Conservation (phyloP, 805 yeast genomes). For the Ogataea nonfermentans region DNA sequence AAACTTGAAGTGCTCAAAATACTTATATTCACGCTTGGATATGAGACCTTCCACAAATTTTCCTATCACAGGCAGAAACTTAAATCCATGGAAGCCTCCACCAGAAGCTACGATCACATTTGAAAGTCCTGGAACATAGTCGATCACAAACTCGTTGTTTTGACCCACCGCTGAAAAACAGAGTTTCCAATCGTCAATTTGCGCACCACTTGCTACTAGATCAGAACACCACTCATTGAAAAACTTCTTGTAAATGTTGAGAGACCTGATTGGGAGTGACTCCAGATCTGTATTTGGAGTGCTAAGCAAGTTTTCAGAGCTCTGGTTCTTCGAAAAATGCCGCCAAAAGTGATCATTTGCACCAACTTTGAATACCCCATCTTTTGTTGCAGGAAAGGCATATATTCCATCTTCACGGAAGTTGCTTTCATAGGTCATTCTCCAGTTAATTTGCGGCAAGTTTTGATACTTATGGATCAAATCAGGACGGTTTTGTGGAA, state of each 20-base stretch:
- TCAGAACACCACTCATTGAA: conserved; percentile 6
- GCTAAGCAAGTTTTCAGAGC: conserved; percentile 1
- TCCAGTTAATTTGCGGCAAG: conserved; percentile 35
- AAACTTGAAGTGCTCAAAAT: conserved; percentile 17
- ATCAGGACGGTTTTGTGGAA: conserved; percentile 36
- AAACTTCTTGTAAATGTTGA: conserved; percentile 12
- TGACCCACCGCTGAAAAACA: conserved; percentile 11
- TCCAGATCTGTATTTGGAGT: conserved; percentile 10
- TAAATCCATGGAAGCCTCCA: conserved; percentile 19
- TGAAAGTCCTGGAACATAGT: conserved; percentile 13
- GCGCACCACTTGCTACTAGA: conserved; percentile 3
- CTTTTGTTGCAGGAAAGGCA: conserved; percentile 20
- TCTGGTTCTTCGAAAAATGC: conserved; percentile 1
- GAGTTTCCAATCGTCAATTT: conserved; percentile 6
- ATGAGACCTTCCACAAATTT: conserved; percentile 14
- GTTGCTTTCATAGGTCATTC: conserved; percentile 17
- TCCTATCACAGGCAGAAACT: conserved; percentile 22
- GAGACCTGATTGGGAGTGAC: conserved; percentile 10
- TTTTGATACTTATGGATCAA: conserved; percentile 32
- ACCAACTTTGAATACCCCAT: conserved; percentile 15
- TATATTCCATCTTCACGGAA: conserved; percentile 14
- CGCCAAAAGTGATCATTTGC: conserved; percentile 17
- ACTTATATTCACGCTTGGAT: conserved; percentile 11
- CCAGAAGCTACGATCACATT: conserved; percentile 15
- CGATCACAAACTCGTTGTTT: conserved; percentile 15